Conservation (phyloP, 805 yeast species). For the Saitoella complicata region DNA sequence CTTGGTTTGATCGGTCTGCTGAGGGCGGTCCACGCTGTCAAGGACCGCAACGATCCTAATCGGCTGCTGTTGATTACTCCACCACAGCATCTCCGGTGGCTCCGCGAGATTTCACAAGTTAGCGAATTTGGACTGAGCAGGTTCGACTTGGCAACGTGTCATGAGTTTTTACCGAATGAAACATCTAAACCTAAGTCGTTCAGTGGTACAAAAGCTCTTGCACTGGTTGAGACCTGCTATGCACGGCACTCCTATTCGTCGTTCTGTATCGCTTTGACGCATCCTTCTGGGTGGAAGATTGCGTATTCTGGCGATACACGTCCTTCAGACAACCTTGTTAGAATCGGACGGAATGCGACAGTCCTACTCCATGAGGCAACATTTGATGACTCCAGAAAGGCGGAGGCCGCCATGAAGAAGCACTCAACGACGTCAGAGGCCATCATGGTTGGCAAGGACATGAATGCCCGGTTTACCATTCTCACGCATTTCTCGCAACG, state of each 20-base stretch:
- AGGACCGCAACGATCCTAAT: neutral
- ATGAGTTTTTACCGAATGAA: neutral
- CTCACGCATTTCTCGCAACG: conserved; percentile 90
- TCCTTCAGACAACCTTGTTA: conserved; percentile 52
- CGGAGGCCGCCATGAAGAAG: conserved; percentile 65
- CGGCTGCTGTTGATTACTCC: neutral
- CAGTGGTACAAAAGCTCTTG: neutral
- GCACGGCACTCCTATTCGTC: conserved; percentile 81
- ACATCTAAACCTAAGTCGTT: too few species aligned
- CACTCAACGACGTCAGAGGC: conserved; percentile 90
- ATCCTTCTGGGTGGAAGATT: conserved; percentile 37
- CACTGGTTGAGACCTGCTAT: conserved; percentile 39
- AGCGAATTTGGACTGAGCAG: neutral
- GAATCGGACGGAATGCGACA: conserved; percentile 51
- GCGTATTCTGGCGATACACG: conserved; percentile 94
- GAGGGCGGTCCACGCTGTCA: conserved; percentile 40
- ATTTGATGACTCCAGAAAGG: conserved; percentile 56
- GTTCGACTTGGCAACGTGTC: neutral
- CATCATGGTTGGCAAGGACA: conserved; percentile 43
- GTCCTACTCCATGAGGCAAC: conserved; percentile 87
- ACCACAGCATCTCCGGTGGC: neutral
- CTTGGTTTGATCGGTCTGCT: conserved; percentile 63
- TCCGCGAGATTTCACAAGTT: neutral
- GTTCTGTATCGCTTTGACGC: conserved; percentile 45
- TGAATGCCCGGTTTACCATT: conserved; percentile 56